Conservation (phyloP, 768 basidiomycete genomes). For the Omphalotus guepiniiformis region DNA sequence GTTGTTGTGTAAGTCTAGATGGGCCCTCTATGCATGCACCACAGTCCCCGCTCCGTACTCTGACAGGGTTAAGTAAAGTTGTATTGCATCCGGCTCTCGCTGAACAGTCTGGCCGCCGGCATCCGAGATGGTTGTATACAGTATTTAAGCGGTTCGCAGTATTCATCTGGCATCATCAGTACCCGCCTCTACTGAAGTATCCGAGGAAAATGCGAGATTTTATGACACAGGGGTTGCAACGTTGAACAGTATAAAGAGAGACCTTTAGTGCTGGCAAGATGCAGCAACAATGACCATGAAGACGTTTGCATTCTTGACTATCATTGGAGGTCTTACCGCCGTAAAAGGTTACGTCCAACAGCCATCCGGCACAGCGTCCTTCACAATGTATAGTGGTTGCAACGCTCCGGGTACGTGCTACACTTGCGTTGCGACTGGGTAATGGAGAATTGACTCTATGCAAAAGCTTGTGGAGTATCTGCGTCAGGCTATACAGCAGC, state of each 20-base stretch:
- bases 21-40: no score
- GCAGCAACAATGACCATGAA: background rate
- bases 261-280: background rate
- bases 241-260: background rate
- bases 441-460: slow-evolving; percentile 2
- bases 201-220: slow-evolving; percentile 2
- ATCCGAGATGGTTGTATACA: no score
- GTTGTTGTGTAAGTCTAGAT: no score
- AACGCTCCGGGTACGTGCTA: slow-evolving; percentile 35
- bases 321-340: background rate
- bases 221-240: background rate
- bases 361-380: slow-evolving; percentile 49
- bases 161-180: no score
- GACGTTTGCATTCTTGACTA: background rate
- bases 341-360: slow-evolving; percentile 46
- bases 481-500: slow-evolving; percentile 52
- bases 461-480: slow-evolving; percentile 49
- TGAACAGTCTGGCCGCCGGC: no score
- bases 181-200: no score
- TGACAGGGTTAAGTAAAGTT: no score
- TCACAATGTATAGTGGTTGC: slow-evolving; percentile 55
- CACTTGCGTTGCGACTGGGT: no score
- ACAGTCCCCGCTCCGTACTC: no score
- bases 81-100: no score
- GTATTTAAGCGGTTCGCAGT: no score